These are phyloP conservation scores for Aureobasidium vineae DNA, from an alignment of 2,329 filamentous ascomycete species.

Conservation along the genomic window DNA sequence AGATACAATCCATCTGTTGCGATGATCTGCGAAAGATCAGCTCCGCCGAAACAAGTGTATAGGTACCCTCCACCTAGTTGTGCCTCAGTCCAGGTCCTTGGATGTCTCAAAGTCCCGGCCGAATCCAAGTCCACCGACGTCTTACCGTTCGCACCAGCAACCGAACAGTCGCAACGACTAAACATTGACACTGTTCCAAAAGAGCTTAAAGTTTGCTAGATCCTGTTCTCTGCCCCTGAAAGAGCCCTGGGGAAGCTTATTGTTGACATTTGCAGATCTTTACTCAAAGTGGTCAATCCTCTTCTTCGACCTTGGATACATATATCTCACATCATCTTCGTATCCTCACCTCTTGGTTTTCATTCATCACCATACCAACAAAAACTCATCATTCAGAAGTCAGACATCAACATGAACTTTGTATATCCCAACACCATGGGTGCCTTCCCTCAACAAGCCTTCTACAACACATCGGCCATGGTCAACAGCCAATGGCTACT, in stretches of 20 bases:
- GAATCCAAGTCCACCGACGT: conserved; percentile 9
- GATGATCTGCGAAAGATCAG: neutral
- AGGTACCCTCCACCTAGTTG: neutral
- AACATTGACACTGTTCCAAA: conserved; percentile 19
- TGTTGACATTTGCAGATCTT: conserved; percentile 12
- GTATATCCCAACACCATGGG: conserved; percentile 7
- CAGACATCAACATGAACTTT: conserved; percentile 14
- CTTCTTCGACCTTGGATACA: neutral
- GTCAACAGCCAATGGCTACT: conserved; percentile 20
- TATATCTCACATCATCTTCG: conserved; percentile 16
- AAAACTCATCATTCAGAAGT: neutral
- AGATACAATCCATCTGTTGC: neutral
- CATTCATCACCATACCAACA: conserved; percentile 5
- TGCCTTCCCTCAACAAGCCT: conserved; percentile 14
- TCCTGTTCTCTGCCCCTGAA: neutral
- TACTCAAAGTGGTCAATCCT: conserved; percentile 4
- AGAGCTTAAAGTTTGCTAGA: conserved; percentile 18
- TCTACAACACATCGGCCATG: conserved; percentile 16
- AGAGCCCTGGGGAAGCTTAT: conserved; percentile 2
- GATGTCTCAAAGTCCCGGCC: neutral
- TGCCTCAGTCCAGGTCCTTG: neutral
- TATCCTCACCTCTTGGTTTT: neutral
- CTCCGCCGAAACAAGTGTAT: neutral
- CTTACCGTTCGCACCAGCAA: conserved; percentile 8
- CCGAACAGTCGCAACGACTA: conserved; percentile 15